A percentile compares a stretch with the other conserved stretches of the same genome.
phyloP scores from a whole-genome alignment of 2,329 filamentous ascomycete species.

The Pleomassaria siparia region DNA sequence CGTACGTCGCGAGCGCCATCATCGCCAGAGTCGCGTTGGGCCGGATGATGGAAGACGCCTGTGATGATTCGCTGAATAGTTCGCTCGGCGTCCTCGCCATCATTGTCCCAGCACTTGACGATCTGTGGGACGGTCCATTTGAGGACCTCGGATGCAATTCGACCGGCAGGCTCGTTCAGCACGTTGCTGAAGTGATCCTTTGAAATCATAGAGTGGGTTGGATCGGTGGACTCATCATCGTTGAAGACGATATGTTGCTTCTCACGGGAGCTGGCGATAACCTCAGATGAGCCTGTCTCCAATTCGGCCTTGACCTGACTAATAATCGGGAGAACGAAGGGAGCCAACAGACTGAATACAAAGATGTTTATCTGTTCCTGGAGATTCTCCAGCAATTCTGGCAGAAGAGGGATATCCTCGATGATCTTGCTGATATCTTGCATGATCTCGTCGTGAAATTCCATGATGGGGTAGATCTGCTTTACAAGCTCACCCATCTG shows the following conservation, averaged over 20 bases:
- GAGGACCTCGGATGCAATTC: conserved; percentile 75
- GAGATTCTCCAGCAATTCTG: conserved; percentile 81
- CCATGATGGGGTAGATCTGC: conserved; percentile 85
- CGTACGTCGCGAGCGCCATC: conserved; percentile 75
- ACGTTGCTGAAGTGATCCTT: conserved; percentile 94
- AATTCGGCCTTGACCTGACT: conserved; percentile 85
- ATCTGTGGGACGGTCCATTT: conserved; percentile 87
- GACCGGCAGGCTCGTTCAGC: conserved; percentile 85
- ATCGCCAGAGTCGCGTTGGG: conserved; percentile 68
- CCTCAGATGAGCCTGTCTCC: conserved; percentile 79
- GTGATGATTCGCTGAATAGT: conserved; percentile 75
- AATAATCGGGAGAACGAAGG: conserved; percentile 84
- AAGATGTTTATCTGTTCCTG: conserved; percentile 87
- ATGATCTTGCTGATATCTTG: conserved; percentile 75
- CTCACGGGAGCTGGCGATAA: conserved; percentile 80
- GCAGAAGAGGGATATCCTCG: conserved; percentile 81
- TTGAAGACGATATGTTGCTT: conserved; percentile 87
- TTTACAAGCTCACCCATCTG: conserved; percentile 72
- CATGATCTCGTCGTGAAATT: conserved; percentile 89
- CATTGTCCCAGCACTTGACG: conserved; percentile 84
- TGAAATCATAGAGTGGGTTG: conserved; percentile 92
- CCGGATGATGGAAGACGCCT: conserved; percentile 87
- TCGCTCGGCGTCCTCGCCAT: conserved; percentile 66
- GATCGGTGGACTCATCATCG: conserved; percentile 74
- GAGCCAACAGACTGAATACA: conserved; percentile 88